Conservation (phyloP, 2,329 filamentous ascomycete species). For the Aureobasidium pullulans region DNA sequence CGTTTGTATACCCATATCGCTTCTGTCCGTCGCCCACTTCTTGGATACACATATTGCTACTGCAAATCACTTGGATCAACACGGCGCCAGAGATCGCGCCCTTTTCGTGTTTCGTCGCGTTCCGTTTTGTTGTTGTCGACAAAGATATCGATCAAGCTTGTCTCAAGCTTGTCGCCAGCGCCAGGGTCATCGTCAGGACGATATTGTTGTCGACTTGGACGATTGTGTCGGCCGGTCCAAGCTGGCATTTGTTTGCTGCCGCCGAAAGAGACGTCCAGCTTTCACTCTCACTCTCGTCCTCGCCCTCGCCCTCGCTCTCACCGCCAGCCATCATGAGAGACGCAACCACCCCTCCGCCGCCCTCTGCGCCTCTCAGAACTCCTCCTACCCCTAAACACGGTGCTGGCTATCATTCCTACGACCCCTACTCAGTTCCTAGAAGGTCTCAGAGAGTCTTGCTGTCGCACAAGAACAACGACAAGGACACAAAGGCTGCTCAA, state of each 20-base stretch:
- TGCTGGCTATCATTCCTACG: conserved; percentile 56
- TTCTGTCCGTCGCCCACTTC: neutral
- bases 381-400: conserved; percentile 64
- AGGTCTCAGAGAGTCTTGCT: conserved; percentile 54
- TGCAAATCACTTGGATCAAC: neutral
- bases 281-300: neutral
- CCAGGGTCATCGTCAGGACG: conserved; percentile 10
- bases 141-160: too few species aligned
- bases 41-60: neutral
- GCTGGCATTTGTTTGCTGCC: neutral
- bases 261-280: neutral
- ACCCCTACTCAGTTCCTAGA: conserved; percentile 60
- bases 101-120: conserved; percentile 8
- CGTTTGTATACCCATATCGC: neutral
- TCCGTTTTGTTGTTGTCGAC: neutral
- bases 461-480: conserved; percentile 6
- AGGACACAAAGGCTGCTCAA: neutral
- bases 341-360: conserved; percentile 49
- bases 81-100: neutral
- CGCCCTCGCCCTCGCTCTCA: neutral
- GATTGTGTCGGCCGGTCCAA: neutral
- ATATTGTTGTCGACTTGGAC: neutral
- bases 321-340: conserved; percentile 4
- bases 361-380: conserved; percentile 55
- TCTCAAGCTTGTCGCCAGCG: neutral